Evolutionary conservation across 78 protist genomes (phyloP).

Genomic region (Parvularia atlantis): DNA sequence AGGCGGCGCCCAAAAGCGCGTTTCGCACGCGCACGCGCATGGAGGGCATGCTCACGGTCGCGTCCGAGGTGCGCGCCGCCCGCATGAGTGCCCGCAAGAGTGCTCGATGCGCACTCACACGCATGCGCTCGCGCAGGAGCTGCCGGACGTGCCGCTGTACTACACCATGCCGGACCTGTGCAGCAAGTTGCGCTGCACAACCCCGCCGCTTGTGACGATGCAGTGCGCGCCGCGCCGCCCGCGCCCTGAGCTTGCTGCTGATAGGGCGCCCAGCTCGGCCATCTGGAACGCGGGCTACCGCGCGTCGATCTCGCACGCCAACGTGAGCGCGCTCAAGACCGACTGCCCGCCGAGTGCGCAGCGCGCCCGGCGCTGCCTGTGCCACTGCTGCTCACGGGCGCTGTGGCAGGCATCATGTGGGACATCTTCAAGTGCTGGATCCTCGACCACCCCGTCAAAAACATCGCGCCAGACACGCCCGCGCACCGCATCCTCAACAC

Average conservation of each 20-base stretch:
- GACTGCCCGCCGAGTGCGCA: conserved; percentile 72
- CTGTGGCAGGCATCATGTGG: conserved; percentile 48
- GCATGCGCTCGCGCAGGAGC: conserved; percentile 28
- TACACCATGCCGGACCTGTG: conserved; percentile 21
- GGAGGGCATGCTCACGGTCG: conserved; percentile 46
- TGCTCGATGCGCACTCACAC: neutral
- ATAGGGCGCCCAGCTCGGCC: conserved; percentile 29
- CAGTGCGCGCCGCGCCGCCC: conserved; percentile 4
- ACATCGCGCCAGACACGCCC: no score
- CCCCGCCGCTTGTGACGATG: neutral
- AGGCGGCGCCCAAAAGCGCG: neutral
- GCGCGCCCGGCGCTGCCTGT: no score
- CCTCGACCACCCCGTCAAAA: neutral
- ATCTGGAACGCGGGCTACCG: conserved; percentile 54
- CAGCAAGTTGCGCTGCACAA: conserved; percentile 14
- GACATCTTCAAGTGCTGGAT: conserved; percentile 33
- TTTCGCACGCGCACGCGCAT: conserved; percentile 31
- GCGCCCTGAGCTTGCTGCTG: neutral
- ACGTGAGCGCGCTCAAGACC: conserved; percentile 61
- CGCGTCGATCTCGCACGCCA: conserved; percentile 63
- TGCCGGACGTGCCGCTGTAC: conserved; percentile 63
- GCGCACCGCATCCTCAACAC: no score
- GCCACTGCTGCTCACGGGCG: no score
- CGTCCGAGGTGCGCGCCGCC: conserved; percentile 9
- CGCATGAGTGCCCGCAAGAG: neutral